Base-by-base conservation (phyloP, 805 yeast species). In the Wickerhamia fluorescens region DNA sequence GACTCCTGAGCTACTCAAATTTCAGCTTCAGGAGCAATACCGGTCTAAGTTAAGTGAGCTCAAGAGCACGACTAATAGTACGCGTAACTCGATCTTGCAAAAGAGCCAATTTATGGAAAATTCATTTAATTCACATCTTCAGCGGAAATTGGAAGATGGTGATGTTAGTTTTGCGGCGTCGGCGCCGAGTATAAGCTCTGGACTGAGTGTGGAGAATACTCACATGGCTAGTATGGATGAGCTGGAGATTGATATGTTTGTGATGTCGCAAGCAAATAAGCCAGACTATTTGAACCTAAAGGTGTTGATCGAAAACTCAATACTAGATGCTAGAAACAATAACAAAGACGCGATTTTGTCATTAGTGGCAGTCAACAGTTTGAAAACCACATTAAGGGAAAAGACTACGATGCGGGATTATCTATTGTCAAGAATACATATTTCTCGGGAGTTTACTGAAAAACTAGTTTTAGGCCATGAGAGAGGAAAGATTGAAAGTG, bases 301-400 rank as follows among this genome's bases (percentile, higher is more conserved):
- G 37, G 54, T 66, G 3, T 51, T 66, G 30, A 66, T 66, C 28
- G 72, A 66, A 41, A 65, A 65, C 40, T 54, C 67, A 4, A 57
- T 62, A 11, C 60, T 63, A 33, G 68, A 62, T 36, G 47, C 56
- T 5, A 42, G 53, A n/a, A 56, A 54, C 26, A 45, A 61, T 19
- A 47, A 51, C 29, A 54, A 50, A 29, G 49, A 56, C 23, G 45
- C 62, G 12, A 51, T 63, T 5, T 34, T 63, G 16, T 45, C 66
- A 4, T 41, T 61, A 13, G 29, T 45, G 11, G 35, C 49, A 14
- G 40, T 61, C 25, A 45, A 50, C 16, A 33, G 28, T 6, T 34
- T 63, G 36, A 61, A 61, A 34, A 32, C 30, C n/a, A 26, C 23
- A 11, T 53, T 59, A 12, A 48, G 43, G 12, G 58, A 49, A 15